These are phyloP conservation scores for Bremia lactucae DNA, from an alignment of 352 stramenopile genomes.

Conservation along the genomic window DNA sequence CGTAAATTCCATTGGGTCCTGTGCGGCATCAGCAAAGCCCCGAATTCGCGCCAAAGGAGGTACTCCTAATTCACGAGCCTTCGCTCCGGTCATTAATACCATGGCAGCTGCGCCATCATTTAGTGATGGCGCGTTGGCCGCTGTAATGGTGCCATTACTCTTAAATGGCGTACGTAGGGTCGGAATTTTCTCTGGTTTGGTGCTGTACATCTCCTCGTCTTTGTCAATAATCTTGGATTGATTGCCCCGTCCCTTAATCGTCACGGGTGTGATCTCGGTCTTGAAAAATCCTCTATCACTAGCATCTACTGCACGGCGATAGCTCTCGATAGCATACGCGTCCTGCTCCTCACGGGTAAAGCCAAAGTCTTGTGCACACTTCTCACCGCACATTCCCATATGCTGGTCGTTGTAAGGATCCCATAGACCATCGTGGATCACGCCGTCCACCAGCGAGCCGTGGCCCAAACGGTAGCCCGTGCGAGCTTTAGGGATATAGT, in stretches of 20 bases:
- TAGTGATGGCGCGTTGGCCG: conserved; percentile 93
- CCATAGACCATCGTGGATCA: conserved; percentile 94
- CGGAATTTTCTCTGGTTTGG: conserved; percentile 88
- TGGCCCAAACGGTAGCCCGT: conserved; percentile 90
- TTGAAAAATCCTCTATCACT: conserved; percentile 83
- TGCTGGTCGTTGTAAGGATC: conserved; percentile 95
- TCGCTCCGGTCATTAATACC: conserved; percentile 90
- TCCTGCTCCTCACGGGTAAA: conserved; percentile 94
- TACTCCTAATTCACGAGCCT: conserved; percentile 75
- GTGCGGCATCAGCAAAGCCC: conserved; percentile 72
- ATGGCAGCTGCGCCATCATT: conserved; percentile 96
- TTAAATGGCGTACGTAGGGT: conserved; percentile 90
- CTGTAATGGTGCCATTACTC: conserved; percentile 93
- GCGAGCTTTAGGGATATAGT: conserved; percentile 91
- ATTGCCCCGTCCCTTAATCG: conserved; percentile 49
- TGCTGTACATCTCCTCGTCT: conserved; percentile 90
- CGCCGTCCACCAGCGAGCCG: conserved; percentile 75
- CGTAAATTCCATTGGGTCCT: conserved; percentile 93
- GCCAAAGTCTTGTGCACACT: conserved; percentile 86
- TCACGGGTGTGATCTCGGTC: conserved; percentile 87
- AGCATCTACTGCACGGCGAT: conserved; percentile 67
- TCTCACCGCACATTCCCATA: conserved; percentile 93
- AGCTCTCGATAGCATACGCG: conserved; percentile 89
- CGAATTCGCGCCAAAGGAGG: conserved; percentile 68
- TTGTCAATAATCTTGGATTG: conserved; percentile 48